Base-by-base conservation (phyloP, 352 stramenopile genomes). In the Phytophthora nicotianae region DNA sequence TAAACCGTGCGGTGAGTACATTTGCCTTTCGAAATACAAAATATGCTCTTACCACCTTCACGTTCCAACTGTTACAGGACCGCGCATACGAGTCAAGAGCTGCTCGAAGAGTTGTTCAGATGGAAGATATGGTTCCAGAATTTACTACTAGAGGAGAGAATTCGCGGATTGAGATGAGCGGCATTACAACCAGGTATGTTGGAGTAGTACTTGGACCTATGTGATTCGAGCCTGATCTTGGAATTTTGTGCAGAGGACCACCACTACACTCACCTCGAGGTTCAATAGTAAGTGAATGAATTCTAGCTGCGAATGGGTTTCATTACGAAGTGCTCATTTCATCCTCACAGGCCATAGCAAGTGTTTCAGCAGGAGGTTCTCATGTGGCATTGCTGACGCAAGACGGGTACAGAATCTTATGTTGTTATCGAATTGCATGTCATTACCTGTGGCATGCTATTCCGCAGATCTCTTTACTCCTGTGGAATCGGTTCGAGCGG, bases 401-500 rank as follows among this genome's bases (percentile, higher is more conserved):
- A 50, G 71, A 89, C 32, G 91, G 91, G 68, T 93, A 81, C 10
- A 50, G 52, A 14, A 46, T 29, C 24, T 13, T 53, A 33, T 6
- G 11, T 54, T 47, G 24, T 19, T 13, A 5, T 16, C n/a, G n/a
- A 43, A 26, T 20, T n/a, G 13, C n/a, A 17, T 33, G 26, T 52
- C 40, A 17, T 58, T 52, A 46, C 20, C 3, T 4, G 14, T 29
- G 27, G 10, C 8, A 11, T 37, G 19, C 23, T 23, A 52, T 54
- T 40, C 33, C 56, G 8, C 38, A 90, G 81, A 8, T 79, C 78
- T 26, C 50, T 98, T n/a, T 98, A 97, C 66, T 97, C 89, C 14
- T 98, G 90, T 82, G 93, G 93, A 14, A 77, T 95, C 17, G 89
- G 91, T 19, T 62, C 77, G 6, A 89, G 73, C 33, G 95, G 93